Conservation (phyloP, 2,329 filamentous ascomycete species). For the Amylocarpus encephaloides region DNA sequence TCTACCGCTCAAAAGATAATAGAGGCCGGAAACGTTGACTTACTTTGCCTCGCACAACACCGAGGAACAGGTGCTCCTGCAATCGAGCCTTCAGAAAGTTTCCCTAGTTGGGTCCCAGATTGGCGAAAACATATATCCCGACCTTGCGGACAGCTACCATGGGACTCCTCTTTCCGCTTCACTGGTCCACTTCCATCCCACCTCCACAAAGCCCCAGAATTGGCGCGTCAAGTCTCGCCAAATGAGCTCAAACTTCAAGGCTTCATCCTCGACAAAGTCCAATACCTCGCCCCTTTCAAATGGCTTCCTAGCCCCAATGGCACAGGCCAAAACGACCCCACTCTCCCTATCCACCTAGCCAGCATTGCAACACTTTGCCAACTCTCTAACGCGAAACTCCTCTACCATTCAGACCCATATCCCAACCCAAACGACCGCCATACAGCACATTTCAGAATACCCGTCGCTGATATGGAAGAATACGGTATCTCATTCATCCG, state of each 20-base stretch:
- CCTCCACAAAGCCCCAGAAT: not conserved
- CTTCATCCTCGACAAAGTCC: conserved; percentile 2
- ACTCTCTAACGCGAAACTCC: not conserved
- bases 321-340: not conserved
- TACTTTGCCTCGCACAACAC: conserved; percentile 3
- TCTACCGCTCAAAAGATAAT: not conserved
- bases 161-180: conserved; percentile 6
- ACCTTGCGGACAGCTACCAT: conserved; percentile 9
- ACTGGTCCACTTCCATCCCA: not conserved
- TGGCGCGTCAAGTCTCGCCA: not conserved
- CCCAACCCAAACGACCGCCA: not conserved
- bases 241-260: conserved; percentile 1
- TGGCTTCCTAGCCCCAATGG: not conserved
- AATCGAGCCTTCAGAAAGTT: not conserved
- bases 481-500: conserved; percentile 3
- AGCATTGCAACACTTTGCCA: not conserved
- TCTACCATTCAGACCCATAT: not conserved
- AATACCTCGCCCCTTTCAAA: not conserved
- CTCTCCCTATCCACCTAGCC: not conserved
- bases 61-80: not conserved
- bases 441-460: not conserved
- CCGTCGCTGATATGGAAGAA: conserved; percentile 10
- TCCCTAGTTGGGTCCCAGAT: conserved; percentile 9
- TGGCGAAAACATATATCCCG: conserved; percentile 3
- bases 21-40: conserved; percentile 3